Conservation (phyloP, 2,329 filamentous ascomycete genomes). For the Penicillium italicum region DNA sequence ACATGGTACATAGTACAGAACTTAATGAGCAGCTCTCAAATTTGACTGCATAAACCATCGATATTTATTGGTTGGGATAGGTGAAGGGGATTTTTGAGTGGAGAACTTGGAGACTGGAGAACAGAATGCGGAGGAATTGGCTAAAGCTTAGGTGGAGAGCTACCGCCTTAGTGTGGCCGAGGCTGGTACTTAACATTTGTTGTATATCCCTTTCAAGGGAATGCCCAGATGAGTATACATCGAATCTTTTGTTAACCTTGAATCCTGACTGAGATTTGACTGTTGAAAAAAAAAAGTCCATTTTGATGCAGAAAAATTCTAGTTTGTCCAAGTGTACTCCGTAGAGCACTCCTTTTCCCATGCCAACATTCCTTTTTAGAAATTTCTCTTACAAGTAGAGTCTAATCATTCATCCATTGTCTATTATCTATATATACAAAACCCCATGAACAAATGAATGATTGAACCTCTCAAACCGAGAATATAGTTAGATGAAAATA, state of each 20-base stretch:
- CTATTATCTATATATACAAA: too few relatives aligned
- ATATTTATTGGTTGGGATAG: conserved; percentile 1
- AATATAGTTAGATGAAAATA: not conserved
- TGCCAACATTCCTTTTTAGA: too few relatives aligned
- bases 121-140: conserved; percentile 13
- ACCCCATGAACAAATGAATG: not conserved
- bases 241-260: not conserved
- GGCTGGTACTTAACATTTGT: not conserved
- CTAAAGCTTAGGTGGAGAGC: conserved; percentile 22
- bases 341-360: not conserved
- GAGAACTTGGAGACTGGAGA: not conserved
- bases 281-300: not conserved
- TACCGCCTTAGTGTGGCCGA: not conserved
- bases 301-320: not conserved
- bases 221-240: not conserved
- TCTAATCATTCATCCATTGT: too few relatives aligned
- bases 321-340: not conserved
- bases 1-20: not conserved
- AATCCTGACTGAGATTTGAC: not conserved
- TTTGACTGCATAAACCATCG: not conserved
- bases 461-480: not conserved
- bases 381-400: not conserved
- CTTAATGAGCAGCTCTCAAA: not conserved
- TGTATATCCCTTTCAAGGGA: not conserved
- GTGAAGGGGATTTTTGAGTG: not conserved